Evolutionary conservation across 129 eudicot species (phyloP), one percentile per base, ranked within the genome.

Genomic region (Lactuca sativa): DNA sequence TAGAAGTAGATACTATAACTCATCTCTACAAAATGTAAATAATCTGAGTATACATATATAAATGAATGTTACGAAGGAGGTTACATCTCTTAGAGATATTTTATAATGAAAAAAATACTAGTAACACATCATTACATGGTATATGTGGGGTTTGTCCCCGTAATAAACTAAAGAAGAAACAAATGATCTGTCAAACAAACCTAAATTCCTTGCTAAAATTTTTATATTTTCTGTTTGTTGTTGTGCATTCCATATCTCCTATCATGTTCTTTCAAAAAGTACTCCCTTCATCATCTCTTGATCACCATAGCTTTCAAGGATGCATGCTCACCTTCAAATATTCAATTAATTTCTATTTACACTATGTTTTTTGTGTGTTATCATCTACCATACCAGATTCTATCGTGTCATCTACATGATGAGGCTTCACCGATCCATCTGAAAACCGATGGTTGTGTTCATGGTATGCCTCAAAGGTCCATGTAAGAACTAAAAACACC

Each of bases 351-450:
- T 25, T 7, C 38, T 52, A 78, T 78, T 38, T 72, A 72, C 78
- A 65, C 38, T 31, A 48, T 52, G 49, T 38, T 47, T 62, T 18
- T 14, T 15, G 47, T 17, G 40, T 13, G 37, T 34, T 44, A 18
- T 70, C 76, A 44, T 70, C 67, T 7, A 31, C 51, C 31, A 12
- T 64, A 56, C 79, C 86, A 15, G 64, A 52, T 66, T 90, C 87
- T 9, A 71, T 41, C 17, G 10, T 44, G 43, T 58, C 70, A 41
- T 73, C 83, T 4, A 12, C 57, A 40, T 55, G 66, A 57, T 91
- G 85, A 17, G 96, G 92, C 58, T 86, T 86, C 44, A 88, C 82
- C 10, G 92, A 86, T 17, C 84, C 81, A 75, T 78, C 86, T 0
- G 80, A 76, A 71, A 80, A 76, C 14, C 81, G 77, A 59, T 74